phyloP scores from a whole-genome alignment of 371 early-diverging fungal species.

The Mortierella sp. region DNA sequence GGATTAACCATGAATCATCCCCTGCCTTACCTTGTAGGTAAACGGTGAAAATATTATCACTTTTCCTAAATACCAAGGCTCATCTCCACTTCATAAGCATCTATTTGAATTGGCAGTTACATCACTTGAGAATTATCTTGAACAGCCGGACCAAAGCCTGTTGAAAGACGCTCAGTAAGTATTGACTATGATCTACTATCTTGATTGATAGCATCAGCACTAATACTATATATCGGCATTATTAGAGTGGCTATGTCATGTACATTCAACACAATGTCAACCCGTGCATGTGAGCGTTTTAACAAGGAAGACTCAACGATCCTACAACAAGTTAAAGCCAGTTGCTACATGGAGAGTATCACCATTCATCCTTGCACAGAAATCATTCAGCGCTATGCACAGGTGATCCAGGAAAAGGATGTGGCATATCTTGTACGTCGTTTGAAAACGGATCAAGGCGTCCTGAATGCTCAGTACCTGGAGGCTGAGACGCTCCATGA shows the following conservation, averaged over 20 bases:
- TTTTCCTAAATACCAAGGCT: background rate
- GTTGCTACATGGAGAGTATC: background rate
- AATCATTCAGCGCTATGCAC: background rate
- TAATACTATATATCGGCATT: background rate
- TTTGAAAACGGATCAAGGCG: too few relatives aligned
- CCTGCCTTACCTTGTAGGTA: background rate
- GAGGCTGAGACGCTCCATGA: too few relatives aligned
- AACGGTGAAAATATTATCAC: background rate
- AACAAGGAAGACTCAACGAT: background rate
- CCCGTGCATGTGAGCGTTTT: background rate
- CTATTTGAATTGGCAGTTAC: background rate
- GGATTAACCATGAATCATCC: background rate
- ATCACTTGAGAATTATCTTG: background rate
- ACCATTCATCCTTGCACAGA: background rate
- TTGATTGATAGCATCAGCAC: background rate
- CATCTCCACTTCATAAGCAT: background rate
- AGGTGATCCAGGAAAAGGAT: background rate
- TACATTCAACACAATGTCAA: background rate
- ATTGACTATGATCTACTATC: background rate
- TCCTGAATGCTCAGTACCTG: too few relatives aligned
- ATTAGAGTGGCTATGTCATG: background rate
- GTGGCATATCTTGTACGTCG: too few relatives aligned
- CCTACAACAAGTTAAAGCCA: background rate
- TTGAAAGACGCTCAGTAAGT: background rate
- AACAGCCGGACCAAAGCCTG: background rate